phyloP scores from a whole-genome alignment of 2,329 filamentous ascomycete genomes.

The Aspergillus thermomutatus region DNA sequence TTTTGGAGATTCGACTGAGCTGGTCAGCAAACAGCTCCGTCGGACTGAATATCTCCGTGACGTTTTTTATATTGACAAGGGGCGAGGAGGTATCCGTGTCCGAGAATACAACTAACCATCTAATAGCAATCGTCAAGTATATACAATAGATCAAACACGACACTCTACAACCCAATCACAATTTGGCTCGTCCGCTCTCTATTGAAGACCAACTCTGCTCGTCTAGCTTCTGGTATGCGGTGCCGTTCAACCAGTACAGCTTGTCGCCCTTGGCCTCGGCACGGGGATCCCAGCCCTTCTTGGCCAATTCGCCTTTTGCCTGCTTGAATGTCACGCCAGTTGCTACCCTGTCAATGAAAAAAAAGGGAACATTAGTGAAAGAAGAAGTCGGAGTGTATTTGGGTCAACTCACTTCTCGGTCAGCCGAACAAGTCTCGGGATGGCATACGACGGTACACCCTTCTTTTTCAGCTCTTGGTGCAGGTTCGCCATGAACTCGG shows the following conservation, averaged over 20 bases:
- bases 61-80: too few relatives aligned
- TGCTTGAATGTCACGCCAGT: conserved; percentile 52
- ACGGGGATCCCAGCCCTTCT: conserved; percentile 40
- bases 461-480: conserved; percentile 39
- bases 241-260: conserved; percentile 45
- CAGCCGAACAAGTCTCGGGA: conserved; percentile 47
- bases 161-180: too few relatives aligned
- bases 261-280: conserved; percentile 32
- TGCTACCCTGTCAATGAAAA: conserved; percentile 32
- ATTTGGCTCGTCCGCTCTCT: conserved; percentile 42
- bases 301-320: conserved; percentile 43
- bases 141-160: not conserved
- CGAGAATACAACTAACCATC: not conserved
- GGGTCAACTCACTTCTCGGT: conserved; percentile 40
- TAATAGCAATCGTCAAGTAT: not conserved
- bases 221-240: conserved; percentile 38
- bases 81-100: not conserved
- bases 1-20: too few relatives aligned
- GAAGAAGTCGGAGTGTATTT: not conserved
- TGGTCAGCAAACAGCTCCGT: too few relatives aligned
- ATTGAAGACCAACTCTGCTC: conserved; percentile 39
- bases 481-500: conserved; percentile 40
- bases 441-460: conserved; percentile 46
- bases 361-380: conserved; percentile 8
- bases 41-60: not conserved